phyloP scores from a whole-genome alignment of 2,329 filamentous ascomycete genomes.

The Xylariaceae sp. region DNA sequence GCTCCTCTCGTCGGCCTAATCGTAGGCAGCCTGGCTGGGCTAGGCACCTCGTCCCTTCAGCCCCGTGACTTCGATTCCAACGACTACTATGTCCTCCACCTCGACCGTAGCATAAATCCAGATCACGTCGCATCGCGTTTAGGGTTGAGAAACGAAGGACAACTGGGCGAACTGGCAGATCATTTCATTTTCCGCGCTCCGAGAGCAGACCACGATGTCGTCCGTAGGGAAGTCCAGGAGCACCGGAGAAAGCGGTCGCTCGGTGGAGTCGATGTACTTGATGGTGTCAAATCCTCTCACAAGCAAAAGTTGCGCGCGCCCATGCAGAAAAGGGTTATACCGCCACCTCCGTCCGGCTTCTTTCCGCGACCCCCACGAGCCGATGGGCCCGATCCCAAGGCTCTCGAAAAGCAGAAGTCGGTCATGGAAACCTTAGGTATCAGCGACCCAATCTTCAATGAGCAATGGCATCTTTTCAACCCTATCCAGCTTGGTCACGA shows the following conservation, averaged over 20 bases:
- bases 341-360: conserved; percentile 45
- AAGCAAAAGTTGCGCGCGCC: conserved; percentile 68
- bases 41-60: conserved; percentile 57
- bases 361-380: conserved; percentile 33
- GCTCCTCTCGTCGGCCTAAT: conserved; percentile 60
- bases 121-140: conserved; percentile 73
- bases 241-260: conserved; percentile 67
- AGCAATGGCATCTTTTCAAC: conserved; percentile 97
- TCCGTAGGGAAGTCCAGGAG: conserved; percentile 59
- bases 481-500: conserved; percentile 82
- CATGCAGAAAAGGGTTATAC: conserved; percentile 60
- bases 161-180: conserved; percentile 75
- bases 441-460: conserved; percentile 85
- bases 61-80: conserved; percentile 77
- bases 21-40: conserved; percentile 53
- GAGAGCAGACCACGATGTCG: conserved; percentile 66
- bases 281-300: conserved; percentile 77
- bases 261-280: conserved; percentile 65
- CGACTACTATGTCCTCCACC: conserved; percentile 93
- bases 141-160: conserved; percentile 81
- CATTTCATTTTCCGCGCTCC: conserved; percentile 87
- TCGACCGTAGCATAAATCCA: conserved; percentile 71
- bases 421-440: conserved; percentile 76
- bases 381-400: conserved; percentile 46
- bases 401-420: conserved; percentile 63